Evolutionary conservation across 441 rosid genomes (phyloP).

Genomic region (Croton setiger): DNA sequence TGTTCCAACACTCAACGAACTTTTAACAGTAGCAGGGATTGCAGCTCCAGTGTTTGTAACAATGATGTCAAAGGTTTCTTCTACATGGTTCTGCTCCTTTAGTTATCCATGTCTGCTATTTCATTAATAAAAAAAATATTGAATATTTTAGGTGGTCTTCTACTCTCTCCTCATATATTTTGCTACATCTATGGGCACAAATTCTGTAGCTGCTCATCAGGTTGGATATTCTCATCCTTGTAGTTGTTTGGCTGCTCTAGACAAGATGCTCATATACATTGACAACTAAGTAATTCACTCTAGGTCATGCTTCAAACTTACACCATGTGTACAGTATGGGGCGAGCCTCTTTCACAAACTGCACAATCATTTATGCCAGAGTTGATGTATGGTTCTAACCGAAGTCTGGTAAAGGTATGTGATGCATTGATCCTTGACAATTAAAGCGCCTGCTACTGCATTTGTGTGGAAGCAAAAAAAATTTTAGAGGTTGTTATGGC

Average conservation of each 20-base stretch:
- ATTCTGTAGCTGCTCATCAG: conserved; percentile 88
- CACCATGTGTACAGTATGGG: conserved; percentile 71
- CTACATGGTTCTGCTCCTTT: conserved; percentile 6
- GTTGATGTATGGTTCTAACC: conserved; percentile 63
- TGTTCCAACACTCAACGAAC: conserved; percentile 60
- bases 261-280: conserved; percentile 4
- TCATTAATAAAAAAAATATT: conserved; percentile 21
- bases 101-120: neutral
- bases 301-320: conserved; percentile 85
- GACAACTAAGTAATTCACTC: neutral
- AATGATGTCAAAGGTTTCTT: conserved; percentile 58
- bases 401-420: conserved; percentile 61
- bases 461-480: neutral
- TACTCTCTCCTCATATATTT: conserved; percentile 75
- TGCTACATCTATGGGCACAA: conserved; percentile 88
- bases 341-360: conserved; percentile 91
- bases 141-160: conserved; percentile 60
- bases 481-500: neutral
- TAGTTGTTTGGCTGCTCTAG: conserved; percentile 11
- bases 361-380: conserved; percentile 97
- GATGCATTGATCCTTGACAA: neutral
- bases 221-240: conserved; percentile 30
- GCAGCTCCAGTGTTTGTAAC: conserved; percentile 86
- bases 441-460: neutral
- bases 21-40: conserved; percentile 50